These are phyloP conservation scores for Schizonepeta tenuifolia DNA, from an alignment of 257 asterid genomes.

Conservation along the genomic window DNA sequence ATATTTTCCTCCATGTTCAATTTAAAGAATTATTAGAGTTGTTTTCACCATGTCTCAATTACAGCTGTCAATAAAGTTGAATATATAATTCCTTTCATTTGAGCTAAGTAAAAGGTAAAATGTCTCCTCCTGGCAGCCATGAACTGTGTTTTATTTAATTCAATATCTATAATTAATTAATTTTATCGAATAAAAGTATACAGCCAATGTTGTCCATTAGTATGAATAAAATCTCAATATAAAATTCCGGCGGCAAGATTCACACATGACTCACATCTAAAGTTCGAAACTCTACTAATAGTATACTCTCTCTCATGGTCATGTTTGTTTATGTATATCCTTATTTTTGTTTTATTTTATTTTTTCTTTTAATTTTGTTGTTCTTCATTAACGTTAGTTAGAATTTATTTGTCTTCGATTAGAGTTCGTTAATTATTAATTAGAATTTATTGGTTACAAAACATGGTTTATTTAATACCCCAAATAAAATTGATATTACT, in stretches of 20 bases:
- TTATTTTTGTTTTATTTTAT: no score
- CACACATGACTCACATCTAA: not conserved
- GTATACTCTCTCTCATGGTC: no score
- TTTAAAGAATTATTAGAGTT: constrained; percentile 17
- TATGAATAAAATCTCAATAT: not conserved
- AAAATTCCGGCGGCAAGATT: constrained; percentile 17
- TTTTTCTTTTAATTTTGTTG: no score
- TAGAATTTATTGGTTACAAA: no score
- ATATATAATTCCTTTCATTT: not conserved
- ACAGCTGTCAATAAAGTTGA: constrained; percentile 2
- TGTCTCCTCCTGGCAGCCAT: not conserved
- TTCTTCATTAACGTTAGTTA: no score
- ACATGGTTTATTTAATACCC: no score
- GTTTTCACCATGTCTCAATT: not conserved
- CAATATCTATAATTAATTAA: no score
- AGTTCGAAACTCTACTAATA: not conserved
- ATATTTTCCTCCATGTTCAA: not conserved
- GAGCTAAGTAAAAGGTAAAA: constrained; percentile 13
- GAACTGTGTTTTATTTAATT: not conserved
- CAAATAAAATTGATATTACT: no score
- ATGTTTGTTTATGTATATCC: no score
- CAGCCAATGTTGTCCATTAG: constrained; percentile 12
- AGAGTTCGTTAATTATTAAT: no score
- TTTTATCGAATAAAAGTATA: not conserved
- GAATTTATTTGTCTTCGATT: no score